Percentiles rank a stretch among this genome's conserved stretches.
Evolutionary conservation across 257 asterid genomes (phyloP).

Genomic region (Solanum ossicruentum): DNA sequence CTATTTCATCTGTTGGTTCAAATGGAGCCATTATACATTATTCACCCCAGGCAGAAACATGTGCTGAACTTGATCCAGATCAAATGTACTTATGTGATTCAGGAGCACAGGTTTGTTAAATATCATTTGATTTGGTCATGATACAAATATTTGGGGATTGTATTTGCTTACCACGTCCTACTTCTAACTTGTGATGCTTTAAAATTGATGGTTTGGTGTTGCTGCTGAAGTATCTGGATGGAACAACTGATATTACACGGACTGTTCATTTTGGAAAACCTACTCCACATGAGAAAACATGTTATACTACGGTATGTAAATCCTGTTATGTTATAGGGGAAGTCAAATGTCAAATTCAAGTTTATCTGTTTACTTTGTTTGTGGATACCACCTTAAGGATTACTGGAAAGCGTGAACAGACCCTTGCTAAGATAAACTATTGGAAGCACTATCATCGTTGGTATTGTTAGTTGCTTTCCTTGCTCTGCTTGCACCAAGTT

Average conservation of each 20-base stretch:
- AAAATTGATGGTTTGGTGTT: constrained; percentile 7
- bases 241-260: constrained; percentile 98
- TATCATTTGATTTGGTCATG: background rate
- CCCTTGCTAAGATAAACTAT: background rate
- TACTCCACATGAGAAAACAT: constrained; percentile 83
- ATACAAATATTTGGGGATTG: background rate
- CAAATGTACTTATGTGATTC: constrained; percentile 84
- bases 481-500: background rate
- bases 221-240: constrained; percentile 69
- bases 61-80: constrained; percentile 86
- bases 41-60: constrained; percentile 55
- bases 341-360: background rate
- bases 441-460: background rate
- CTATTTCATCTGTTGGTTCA: constrained; percentile 91
- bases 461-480: background rate
- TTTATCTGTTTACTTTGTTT: background rate
- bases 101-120: constrained; percentile 78
- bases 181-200: constrained; percentile 7
- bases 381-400: background rate
- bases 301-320: constrained; percentile 82
- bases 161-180: background rate
- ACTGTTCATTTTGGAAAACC: constrained; percentile 95
- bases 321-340: background rate
- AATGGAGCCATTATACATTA: constrained; percentile 93
- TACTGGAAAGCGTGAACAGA: background rate